Conservation (phyloP, 495 filamentous ascomycete species). For the Endocarpon pusillum region DNA sequence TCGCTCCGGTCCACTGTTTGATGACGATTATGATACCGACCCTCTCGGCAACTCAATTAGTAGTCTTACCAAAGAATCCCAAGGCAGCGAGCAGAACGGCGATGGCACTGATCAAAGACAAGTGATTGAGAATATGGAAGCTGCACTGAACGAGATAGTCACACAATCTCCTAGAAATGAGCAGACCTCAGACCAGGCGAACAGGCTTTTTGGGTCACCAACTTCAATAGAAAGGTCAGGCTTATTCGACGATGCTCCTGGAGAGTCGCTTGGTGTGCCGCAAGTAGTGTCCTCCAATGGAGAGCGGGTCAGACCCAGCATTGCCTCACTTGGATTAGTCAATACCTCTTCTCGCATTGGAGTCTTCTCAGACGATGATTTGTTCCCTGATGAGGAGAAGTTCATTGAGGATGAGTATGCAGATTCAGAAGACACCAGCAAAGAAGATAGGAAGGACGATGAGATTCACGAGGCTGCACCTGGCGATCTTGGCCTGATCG, state of each 20-base stretch:
- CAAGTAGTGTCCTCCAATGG: constrained; percentile 20
- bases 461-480: constrained; percentile 90
- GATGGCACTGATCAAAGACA: constrained; percentile 25
- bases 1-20: constrained; percentile 39
- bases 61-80: constrained; percentile 34
- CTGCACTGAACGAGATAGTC: constrained; percentile 87
- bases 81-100: constrained; percentile 17
- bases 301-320: constrained; percentile 57
- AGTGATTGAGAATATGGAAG: constrained; percentile 85
- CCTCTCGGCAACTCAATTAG: constrained; percentile 40
- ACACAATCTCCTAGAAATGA: constrained; percentile 53
- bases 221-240: constrained; percentile 22
- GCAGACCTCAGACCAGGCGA: constrained; percentile 43
- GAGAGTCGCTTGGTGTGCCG: constrained; percentile 39
- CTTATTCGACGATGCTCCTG: constrained; percentile 32
- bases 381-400: constrained; percentile 81
- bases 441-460: constrained; percentile 46
- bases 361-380: constrained; percentile 81
- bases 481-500: constrained; percentile 82
- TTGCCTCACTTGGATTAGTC: constrained; percentile 81
- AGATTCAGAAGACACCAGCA: constrained; percentile 42
- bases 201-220: constrained; percentile 31
- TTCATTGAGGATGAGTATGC: constrained; percentile 75
- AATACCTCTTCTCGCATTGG: constrained; percentile 63
- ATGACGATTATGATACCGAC: constrained; percentile 51